A percentile compares a stretch with the other conserved stretches of the same genome.
phyloP scores from a whole-genome alignment of 176 grass and related monocot species.

The Lolium multiflorum region DNA sequence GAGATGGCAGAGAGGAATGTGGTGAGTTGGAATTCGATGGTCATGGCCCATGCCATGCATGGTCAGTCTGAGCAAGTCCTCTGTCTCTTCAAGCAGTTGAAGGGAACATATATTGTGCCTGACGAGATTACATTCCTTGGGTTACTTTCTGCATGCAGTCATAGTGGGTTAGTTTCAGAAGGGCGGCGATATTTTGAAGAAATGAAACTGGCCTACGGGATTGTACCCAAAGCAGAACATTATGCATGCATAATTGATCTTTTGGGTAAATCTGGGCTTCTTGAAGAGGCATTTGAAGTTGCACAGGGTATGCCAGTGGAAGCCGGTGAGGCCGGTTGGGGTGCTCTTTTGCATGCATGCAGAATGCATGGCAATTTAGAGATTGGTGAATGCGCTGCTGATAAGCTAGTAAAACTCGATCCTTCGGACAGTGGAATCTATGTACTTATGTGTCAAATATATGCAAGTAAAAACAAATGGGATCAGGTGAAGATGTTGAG shows the following conservation, averaged over 20 bases:
- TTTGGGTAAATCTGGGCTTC: constrained; percentile 68
- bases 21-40: constrained; percentile 72
- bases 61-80: constrained; percentile 52
- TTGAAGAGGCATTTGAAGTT: constrained; percentile 64
- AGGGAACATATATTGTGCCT: constrained; percentile 30
- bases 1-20: constrained; percentile 61
- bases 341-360: constrained; percentile 65
- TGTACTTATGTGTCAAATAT: constrained; percentile 70
- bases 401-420: constrained; percentile 57
- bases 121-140: constrained; percentile 70
- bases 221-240: constrained; percentile 60
- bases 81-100: constrained; percentile 56
- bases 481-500: constrained; percentile 62
- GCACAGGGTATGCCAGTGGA: constrained; percentile 58
- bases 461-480: constrained; percentile 73
- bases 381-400: constrained; percentile 55
- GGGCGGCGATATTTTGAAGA: constrained; percentile 55
- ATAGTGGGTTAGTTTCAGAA: constrained; percentile 63
- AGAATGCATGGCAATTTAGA: constrained; percentile 69
- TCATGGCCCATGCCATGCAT: constrained; percentile 59
- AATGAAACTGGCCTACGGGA: constrained; percentile 56
- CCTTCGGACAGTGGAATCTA: constrained; percentile 74
- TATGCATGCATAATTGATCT: constrained; percentile 75
- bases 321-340: constrained; percentile 63
- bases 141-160: constrained; percentile 67